Evolutionary conservation across 2,329 filamentous ascomycete species (phyloP), one percentile per base, ranked within the genome.

Genomic region (Penicillium verrucosum): DNA sequence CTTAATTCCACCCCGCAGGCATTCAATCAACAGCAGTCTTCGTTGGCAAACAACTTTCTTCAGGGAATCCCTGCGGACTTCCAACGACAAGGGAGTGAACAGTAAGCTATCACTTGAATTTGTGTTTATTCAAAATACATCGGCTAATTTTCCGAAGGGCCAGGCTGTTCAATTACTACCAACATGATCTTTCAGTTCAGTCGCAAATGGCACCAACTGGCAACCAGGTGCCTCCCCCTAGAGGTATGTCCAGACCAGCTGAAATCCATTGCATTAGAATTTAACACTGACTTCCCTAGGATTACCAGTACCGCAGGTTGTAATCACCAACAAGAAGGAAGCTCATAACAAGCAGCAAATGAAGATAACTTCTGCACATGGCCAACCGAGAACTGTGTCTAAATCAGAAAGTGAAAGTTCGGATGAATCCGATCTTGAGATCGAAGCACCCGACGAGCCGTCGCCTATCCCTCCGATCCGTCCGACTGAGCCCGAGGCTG

Each of bases 391-490:
- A 42, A 5, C 34, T 16, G 40, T 54, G 47, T 75, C 75, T 11
- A 76, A 71, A 48, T 80, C 80, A 4, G 74, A 73, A 16, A 80
- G 82, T 56, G 80, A 81, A 46, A 82, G 63, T 73, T 62, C 79
- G 72, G 62, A 83, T 60, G 72, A 75, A 38, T 81, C 81, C 1
- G 73, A 77, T 21, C 76, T 81, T 51, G 82, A 84, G 52, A 73
- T 78, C 51, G 80, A 81, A 52, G 74, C 75, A 21, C 77, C 80
- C 14, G 77, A 80, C 34, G 82, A 85, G 58, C 73, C 76, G 16
- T 83, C 81, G 16, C 85, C 85, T 23, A 70, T 86, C 8, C 81
- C 84, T 11, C 63, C 75, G 21, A 73, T 73, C 55, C 77, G 83
- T 27, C 81, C 84, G 10, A 77, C 74, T 37, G 80, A 82, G 44